phyloP scores from a whole-genome alignment of 139 green algal genomes.

The Pseudopediastrum boryanum region DNA sequence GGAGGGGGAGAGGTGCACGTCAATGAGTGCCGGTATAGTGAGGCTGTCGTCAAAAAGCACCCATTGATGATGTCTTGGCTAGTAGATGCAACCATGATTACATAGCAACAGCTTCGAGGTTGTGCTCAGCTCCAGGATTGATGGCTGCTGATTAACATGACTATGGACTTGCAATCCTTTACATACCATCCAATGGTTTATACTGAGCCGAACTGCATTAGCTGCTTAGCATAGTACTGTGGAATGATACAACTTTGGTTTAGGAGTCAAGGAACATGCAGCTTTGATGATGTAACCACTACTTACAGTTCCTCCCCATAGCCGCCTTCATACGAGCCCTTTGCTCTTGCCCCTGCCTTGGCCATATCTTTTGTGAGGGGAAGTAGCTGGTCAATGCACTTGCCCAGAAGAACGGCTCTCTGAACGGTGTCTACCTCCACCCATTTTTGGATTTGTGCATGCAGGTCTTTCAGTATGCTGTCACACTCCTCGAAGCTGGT shows the following conservation, averaged over 20 bases:
- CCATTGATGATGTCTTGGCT: too few species aligned
- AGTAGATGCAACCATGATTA: neutral
- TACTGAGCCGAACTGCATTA: neutral
- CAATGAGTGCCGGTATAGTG: too few species aligned
- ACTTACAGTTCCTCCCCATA: constrained; percentile 67
- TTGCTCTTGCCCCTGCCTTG: constrained; percentile 32
- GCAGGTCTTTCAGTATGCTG: constrained; percentile 43
- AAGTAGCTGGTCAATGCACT: constrained; percentile 52
- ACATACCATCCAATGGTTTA: neutral
- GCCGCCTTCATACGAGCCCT: constrained; percentile 66
- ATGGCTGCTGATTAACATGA: neutral
- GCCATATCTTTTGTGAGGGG: constrained; percentile 48
- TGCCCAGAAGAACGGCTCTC: constrained; percentile 52
- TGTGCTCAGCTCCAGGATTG: neutral
- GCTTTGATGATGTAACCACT: neutral
- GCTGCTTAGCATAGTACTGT: neutral
- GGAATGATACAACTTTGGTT: too few species aligned
- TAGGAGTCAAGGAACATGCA: neutral
- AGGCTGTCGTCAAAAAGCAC: too few species aligned
- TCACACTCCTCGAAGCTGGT: constrained; percentile 37
- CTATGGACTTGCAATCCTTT: neutral
- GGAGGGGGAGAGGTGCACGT: neutral
- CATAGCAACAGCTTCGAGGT: neutral
- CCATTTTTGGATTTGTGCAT: constrained; percentile 55
- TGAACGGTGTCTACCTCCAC: neutral